A percentile compares a stretch with the other conserved stretches of the same genome.
Conservation (phyloP, 2,329 filamentous ascomycete species). For the Claviceps arundinis region DNA sequence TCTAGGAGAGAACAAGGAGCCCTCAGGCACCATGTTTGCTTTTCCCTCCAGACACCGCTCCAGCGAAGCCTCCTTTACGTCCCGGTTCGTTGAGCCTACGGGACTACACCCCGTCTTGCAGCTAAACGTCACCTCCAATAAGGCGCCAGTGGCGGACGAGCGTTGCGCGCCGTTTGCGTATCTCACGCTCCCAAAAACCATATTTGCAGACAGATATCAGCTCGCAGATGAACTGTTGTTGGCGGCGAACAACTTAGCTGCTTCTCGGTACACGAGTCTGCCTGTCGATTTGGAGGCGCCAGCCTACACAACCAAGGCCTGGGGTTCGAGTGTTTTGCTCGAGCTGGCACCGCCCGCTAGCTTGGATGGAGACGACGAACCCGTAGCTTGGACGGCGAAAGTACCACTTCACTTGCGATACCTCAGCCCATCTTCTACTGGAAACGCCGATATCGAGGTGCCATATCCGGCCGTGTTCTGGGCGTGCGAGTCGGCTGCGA, state of each 20-base stretch:
- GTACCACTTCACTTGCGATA: conserved; percentile 83
- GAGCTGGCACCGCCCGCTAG: conserved; percentile 48
- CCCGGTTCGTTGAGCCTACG: conserved; percentile 54
- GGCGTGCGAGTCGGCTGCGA: conserved; percentile 61
- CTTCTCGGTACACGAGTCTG: conserved; percentile 54
- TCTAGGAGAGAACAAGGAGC: conserved; percentile 58
- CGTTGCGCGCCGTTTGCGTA: conserved; percentile 65
- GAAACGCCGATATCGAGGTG: conserved; percentile 42
- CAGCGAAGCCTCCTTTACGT: conserved; percentile 41
- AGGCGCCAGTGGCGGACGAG: conserved; percentile 37
- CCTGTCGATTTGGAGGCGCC: conserved; percentile 87
- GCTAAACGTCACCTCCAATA: conserved; percentile 44
- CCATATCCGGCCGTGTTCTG: conserved; percentile 82
- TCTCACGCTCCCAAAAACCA: conserved; percentile 63
- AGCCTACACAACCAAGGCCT: conserved; percentile 59
- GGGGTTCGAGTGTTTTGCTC: conserved; percentile 70
- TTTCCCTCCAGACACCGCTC: conserved; percentile 69
- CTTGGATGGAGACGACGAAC: conserved; percentile 17
- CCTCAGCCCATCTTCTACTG: conserved; percentile 46
- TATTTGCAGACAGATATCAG: conserved; percentile 86
- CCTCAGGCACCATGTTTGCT: conserved; percentile 67
- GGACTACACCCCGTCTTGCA: conserved; percentile 76
- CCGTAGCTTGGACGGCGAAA: conserved; percentile 46
- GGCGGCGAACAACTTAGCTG: conserved; percentile 61
- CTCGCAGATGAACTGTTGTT: conserved; percentile 66